phyloP scores from a whole-genome alignment of 1,139 yeast genomes.

The Candida sp. region DNA sequence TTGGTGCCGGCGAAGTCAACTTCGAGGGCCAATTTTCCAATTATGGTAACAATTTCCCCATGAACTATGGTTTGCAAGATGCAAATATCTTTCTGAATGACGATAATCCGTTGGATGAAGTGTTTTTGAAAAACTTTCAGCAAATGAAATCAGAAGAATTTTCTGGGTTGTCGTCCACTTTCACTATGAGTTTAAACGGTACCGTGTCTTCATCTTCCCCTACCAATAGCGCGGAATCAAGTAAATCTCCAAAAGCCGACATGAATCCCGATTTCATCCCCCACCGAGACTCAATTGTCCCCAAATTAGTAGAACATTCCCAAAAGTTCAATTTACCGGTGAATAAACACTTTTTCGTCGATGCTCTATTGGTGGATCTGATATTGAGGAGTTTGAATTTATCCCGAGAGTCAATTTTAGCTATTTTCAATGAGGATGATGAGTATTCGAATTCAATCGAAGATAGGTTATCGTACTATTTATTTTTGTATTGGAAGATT shows the following conservation, averaged over 20 bases:
- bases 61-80: slow-evolving; percentile 13
- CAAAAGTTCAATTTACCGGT: slow-evolving; percentile 18
- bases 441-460: slow-evolving; percentile 17
- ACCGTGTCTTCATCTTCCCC: slow-evolving; percentile 33
- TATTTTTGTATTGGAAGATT: slow-evolving; percentile 48
- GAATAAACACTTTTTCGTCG: slow-evolving; percentile 28
- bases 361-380: slow-evolving; percentile 13
- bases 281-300: slow-evolving; percentile 11
- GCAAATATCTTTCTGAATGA: slow-evolving; percentile 33
- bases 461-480: slow-evolving; percentile 23
- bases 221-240: slow-evolving; percentile 32
- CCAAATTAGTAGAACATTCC: slow-evolving; percentile 15
- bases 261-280: slow-evolving; percentile 5
- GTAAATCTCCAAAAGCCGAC: slow-evolving; percentile 19
- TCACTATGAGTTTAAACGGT: slow-evolving; percentile 14
- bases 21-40: slow-evolving; percentile 14
- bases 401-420: slow-evolving; percentile 16
- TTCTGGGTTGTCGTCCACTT: slow-evolving; percentile 3
- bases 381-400: slow-evolving; percentile 13
- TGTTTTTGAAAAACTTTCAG: slow-evolving; percentile 17
- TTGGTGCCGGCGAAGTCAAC: slow-evolving; percentile 13
- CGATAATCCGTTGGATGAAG: slow-evolving; percentile 40
- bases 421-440: slow-evolving; percentile 17
- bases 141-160: slow-evolving; percentile 3
- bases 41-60: not conserved